These are phyloP conservation scores for Elsinoe ampelina DNA, from an alignment of 2,329 filamentous ascomycete genomes.

Conservation along the genomic window DNA sequence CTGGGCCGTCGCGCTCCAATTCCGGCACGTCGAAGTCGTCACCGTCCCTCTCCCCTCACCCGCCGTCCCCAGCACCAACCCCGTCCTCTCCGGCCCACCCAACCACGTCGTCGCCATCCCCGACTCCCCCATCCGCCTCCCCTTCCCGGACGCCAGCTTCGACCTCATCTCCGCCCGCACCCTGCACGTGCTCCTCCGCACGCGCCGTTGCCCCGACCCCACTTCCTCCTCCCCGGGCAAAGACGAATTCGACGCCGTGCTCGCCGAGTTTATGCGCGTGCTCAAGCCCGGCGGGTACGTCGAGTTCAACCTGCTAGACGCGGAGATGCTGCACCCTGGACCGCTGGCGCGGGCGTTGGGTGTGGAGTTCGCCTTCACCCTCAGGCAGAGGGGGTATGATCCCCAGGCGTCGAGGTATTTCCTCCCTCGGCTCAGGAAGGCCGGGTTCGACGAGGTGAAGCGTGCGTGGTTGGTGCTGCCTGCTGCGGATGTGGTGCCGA, in stretches of 20 bases:
- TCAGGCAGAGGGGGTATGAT: slow-evolving; percentile 86
- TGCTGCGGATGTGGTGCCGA: slow-evolving; percentile 47
- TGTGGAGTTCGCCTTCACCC: slow-evolving; percentile 84
- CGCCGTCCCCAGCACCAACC: slow-evolving; percentile 37
- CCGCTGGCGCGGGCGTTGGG: slow-evolving; percentile 70
- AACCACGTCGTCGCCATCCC: slow-evolving; percentile 69
- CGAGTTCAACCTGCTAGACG: slow-evolving; percentile 83
- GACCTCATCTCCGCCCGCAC: slow-evolving; percentile 86
- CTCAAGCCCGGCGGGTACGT: slow-evolving; percentile 89
- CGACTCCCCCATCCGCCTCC: slow-evolving; percentile 61
- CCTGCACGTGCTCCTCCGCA: slow-evolving; percentile 74
- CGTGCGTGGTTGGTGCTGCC: slow-evolving; percentile 85
- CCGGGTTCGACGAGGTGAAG: slow-evolving; percentile 71
- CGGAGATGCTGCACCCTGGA: slow-evolving; percentile 79
- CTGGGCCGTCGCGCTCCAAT: slow-evolving; percentile 83
- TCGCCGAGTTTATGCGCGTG: slow-evolving; percentile 79
- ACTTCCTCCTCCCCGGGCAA: slow-evolving; percentile 32
- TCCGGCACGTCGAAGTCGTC: slow-evolving; percentile 76
- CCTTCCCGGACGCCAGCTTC: slow-evolving; percentile 78
- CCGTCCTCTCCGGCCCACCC: slow-evolving; percentile 68
- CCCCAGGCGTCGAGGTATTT: slow-evolving; percentile 73
- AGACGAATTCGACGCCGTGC: slow-evolving; percentile 81
- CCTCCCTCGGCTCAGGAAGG: slow-evolving; percentile 60
- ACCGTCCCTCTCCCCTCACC: slow-evolving; percentile 41
- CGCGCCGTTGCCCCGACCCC: slow-evolving; percentile 45